Evolutionary conservation across 2,329 filamentous ascomycete genomes (phyloP), one percentile per base, ranked within the genome.

Genomic region (Penicillium nordicum): DNA sequence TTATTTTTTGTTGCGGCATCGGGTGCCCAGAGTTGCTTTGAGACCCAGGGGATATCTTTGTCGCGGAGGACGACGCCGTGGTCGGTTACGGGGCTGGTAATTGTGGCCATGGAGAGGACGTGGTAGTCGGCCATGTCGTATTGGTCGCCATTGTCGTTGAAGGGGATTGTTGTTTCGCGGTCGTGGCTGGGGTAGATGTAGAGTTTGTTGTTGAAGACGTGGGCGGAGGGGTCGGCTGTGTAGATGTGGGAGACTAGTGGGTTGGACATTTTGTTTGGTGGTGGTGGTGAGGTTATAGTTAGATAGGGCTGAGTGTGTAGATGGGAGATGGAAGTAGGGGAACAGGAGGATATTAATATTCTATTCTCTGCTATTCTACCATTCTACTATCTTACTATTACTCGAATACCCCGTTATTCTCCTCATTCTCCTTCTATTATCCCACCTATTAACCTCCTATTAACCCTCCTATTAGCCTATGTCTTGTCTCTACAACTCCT

Each of bases 41-140:
- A 85, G 0, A 85, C 88, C 89, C 89, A 92, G 30, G 88, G 88
- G 32, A 92, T 79, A 66, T 90, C 85, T 48, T 83, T 79, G 43
- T 82, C 77, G 52, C 79, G 80, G 40, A 93, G 82, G 14, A 82
- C 88, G 47, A 88, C 79, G 66, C 88, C 88, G 75, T 92, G 88
- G 76, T 92, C 89, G 21, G 80, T 86, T 2, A 91, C 87, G 18
- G 79, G 77, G 0, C 79, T 78, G 58, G 80, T 80, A 25, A 84
- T 76, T 1, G 80, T 77, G 53, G 84, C 80, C 29, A 83, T 76
- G 62, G 83, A 86, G 74, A 92, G 86, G 71, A 92, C 89, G 73
- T 92, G 88, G 80, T 92, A 92, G 78, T 92, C 89, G 54, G 77
- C 81, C 89, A 92, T 92, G 77, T 90, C 89, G 72, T 91, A 92